phyloP scores from a whole-genome alignment of 1,284 basidiomycete genomes.

The Trichosporon ovoides region DNA sequence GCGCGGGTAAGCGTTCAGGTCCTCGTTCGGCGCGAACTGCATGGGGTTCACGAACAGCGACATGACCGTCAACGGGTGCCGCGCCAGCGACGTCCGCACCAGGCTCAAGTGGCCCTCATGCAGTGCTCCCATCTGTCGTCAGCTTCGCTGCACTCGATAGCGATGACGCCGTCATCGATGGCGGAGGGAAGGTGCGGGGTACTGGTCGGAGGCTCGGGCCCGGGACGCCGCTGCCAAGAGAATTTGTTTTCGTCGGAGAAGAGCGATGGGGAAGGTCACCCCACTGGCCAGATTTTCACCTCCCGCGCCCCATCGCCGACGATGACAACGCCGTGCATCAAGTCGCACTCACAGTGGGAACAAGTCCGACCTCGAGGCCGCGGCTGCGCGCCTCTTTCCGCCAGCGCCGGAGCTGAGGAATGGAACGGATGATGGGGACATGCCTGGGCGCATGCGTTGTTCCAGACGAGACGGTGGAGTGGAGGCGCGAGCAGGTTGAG shows the following conservation, averaged over 20 bases:
- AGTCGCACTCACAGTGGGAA: conserved; percentile 62
- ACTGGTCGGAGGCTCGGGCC: neutral
- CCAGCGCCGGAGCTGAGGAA: conserved; percentile 72
- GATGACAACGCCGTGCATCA: neutral
- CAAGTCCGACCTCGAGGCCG: conserved; percentile 73
- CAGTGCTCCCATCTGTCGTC: conserved; percentile 74
- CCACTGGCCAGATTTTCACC: no score
- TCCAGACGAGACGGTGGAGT: conserved; percentile 1
- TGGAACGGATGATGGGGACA: conserved; percentile 70
- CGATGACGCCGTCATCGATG: no score
- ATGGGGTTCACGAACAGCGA: conserved; percentile 98
- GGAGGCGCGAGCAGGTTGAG: conserved; percentile 1
- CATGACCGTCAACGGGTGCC: conserved; percentile 81
- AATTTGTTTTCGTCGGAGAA: conserved; percentile 5
- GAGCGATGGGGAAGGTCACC: neutral
- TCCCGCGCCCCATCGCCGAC: neutral
- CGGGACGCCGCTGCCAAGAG: neutral
- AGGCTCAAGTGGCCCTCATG: conserved; percentile 89
- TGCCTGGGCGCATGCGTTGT: conserved; percentile 10
- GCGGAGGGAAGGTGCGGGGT: no score
- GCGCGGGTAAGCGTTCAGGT: conserved; percentile 83
- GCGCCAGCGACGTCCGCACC: conserved; percentile 61
- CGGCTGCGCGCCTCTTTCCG: conserved; percentile 59
- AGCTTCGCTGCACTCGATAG: no score
- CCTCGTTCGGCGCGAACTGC: conserved; percentile 94